Evolutionary conservation across 257 asterid genomes (phyloP).

Genomic region (Marsdenia floribunda): DNA sequence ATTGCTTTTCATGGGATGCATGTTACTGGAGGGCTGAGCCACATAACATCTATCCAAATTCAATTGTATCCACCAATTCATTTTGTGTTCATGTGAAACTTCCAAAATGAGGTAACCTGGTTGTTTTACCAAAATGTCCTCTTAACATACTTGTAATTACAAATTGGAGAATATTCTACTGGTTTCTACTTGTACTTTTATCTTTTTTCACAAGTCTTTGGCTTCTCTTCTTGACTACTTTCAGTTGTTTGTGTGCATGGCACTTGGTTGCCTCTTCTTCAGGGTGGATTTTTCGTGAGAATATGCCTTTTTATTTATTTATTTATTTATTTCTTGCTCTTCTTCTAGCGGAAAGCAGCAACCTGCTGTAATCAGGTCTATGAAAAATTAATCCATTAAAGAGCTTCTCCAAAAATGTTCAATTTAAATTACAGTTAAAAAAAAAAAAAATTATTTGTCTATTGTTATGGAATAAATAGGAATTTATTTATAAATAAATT

Average conservation of each 20-base stretch:
- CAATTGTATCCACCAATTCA: conserved; percentile 55
- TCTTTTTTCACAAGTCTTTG: background rate
- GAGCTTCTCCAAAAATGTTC: too few species aligned
- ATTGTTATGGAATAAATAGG: background rate
- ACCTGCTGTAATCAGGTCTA: background rate
- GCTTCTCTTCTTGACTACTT: background rate
- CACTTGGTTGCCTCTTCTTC: conserved; percentile 2
- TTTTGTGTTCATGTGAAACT: conserved; percentile 47
- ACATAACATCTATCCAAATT: conserved; percentile 61
- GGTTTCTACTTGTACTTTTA: conserved; percentile 23
- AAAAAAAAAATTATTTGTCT: too few species aligned
- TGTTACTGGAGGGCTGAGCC: conserved; percentile 41
- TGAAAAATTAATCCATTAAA: too few species aligned
- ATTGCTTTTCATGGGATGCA: conserved; percentile 47
- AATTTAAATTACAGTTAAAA: too few species aligned
- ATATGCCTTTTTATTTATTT: too few species aligned
- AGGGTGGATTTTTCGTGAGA: background rate
- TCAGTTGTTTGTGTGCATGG: background rate
- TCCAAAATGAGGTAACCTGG: conserved; percentile 17
- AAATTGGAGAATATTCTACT: conserved; percentile 35
- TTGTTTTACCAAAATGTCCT: conserved; percentile 25
- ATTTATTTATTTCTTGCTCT: too few species aligned
- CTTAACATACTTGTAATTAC: conserved; percentile 4
- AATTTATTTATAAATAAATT: too few species aligned
- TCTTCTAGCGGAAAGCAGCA: background rate